These are phyloP conservation scores for Monosporascus sp. DNA, from an alignment of 2,329 filamentous ascomycete genomes.

Conservation along the genomic window DNA sequence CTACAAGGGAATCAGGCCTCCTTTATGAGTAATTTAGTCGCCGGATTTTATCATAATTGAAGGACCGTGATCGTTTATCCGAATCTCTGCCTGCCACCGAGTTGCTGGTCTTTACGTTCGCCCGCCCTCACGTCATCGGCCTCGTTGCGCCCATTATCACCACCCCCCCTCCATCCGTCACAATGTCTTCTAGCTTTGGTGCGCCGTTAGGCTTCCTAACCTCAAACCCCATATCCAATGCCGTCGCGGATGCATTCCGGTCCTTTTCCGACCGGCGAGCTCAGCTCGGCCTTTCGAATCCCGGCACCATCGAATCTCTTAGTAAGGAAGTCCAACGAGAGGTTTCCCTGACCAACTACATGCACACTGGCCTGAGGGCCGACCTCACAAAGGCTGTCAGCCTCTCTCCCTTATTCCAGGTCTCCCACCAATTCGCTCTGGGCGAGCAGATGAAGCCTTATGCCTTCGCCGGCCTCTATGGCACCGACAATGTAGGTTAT, in stretches of 20 bases:
- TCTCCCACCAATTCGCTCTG: constrained; percentile 94
- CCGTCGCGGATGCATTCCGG: constrained; percentile 71
- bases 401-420: constrained; percentile 89
- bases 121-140: constrained; percentile 7
- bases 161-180: constrained; percentile 26
- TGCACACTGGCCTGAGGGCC: constrained; percentile 93
- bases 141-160: constrained; percentile 20
- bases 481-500: constrained; percentile 75
- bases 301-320: constrained; percentile 85
- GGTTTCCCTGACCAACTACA: constrained; percentile 92
- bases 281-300: constrained; percentile 84
- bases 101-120: constrained; percentile 5
- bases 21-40: not conserved
- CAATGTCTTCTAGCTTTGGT: constrained; percentile 44
- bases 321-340: constrained; percentile 91
- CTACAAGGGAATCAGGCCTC: not conserved
- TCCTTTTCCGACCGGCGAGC: constrained; percentile 81
- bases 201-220: constrained; percentile 60
- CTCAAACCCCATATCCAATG: constrained; percentile 66
- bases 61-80: not conserved
- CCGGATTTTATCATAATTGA: not conserved
- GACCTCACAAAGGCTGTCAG: constrained; percentile 97
- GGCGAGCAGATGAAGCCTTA: constrained; percentile 92
- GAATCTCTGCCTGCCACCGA: not conserved
- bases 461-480: constrained; percentile 89